Base-by-base conservation (phyloP, 345 rosid species). In the Hibiscus syriacus region DNA sequence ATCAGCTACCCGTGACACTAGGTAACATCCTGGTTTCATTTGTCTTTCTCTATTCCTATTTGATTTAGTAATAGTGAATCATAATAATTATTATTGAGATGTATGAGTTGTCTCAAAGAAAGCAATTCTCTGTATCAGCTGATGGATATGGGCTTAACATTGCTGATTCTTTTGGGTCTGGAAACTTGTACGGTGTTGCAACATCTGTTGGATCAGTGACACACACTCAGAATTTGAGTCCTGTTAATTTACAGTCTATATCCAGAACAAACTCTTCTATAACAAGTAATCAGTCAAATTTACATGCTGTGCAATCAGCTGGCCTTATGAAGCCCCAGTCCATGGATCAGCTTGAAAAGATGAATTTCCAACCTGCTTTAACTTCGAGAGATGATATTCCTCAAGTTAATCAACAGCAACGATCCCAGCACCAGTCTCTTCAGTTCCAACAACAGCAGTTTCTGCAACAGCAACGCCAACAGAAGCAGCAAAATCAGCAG, bases 401-500 rank as follows among this genome's bases (percentile, higher is more conserved):
- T 66, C 89, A 84, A 63, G 49, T 81, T 76, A 87, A 84, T 64
- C 92, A 85, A 55, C 91, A 80, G 60, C 87, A 86, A 53, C 87
- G 83, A 69, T 80, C 83, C 71, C 92, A 79, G 80, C 90, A 80
- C 55, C 87, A 76, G 61, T 73, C 83, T 27, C 81, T 75, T 81
- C 89, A 80, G 66, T 76, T 80, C 76, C 92, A 78, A 29, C 84
- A 78, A 71, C 92, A 86, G 50, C 90, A 85, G 59, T 76, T 77
- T 75, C 77, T 75, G 80, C 89, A 81, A 76, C 85, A 78, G 64
- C 92, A 85, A 48, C 76, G 74, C 53, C 74, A 78, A 16, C 82
- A 80, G 68, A 85, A 86, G 75, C 90, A 79, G 80, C 90, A 84
- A 78, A 76, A 69, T 69, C 90, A 74, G 79, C 90, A 78, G 73